These are phyloP conservation scores for Verruconis gallopava DNA, from an alignment of 2,329 filamentous ascomycete genomes.

Conservation along the genomic window DNA sequence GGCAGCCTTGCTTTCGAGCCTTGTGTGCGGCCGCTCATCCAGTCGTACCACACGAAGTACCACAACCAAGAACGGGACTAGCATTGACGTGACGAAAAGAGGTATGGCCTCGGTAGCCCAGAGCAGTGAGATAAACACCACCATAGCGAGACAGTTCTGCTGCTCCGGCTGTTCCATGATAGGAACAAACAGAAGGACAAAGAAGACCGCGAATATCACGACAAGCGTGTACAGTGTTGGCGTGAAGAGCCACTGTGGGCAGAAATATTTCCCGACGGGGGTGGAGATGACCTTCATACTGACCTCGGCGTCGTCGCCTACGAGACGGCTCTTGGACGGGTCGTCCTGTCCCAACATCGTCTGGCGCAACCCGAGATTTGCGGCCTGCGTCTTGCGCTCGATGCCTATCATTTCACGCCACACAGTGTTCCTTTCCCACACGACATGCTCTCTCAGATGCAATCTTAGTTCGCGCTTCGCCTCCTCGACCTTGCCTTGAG, in stretches of 20 bases:
- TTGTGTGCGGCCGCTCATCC: slow-evolving; percentile 54
- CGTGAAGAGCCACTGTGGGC: slow-evolving; percentile 74
- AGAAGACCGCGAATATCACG: slow-evolving; percentile 58
- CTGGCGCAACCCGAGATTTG: slow-evolving; percentile 67
- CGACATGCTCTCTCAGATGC: slow-evolving; percentile 88
- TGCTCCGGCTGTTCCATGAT: slow-evolving; percentile 82
- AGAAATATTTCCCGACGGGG: slow-evolving; percentile 62
- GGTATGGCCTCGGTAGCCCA: slow-evolving; percentile 99
- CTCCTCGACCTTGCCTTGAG: slow-evolving; percentile 60
- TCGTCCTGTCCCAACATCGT: slow-evolving; percentile 69
- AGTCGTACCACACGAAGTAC: slow-evolving; percentile 71
- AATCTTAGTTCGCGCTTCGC: slow-evolving; percentile 79
- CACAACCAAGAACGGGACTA: slow-evolving; percentile 88
- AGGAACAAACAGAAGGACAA: slow-evolving; percentile 58
- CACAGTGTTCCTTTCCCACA: slow-evolving; percentile 97
- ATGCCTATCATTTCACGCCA: slow-evolving; percentile 99
- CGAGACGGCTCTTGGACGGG: slow-evolving; percentile 54
- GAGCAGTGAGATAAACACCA: slow-evolving; percentile 83
- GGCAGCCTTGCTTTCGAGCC: slow-evolving; percentile 68
- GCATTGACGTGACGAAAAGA: slow-evolving; percentile 86
- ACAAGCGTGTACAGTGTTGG: slow-evolving; percentile 68
- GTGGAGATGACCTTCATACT: slow-evolving; percentile 59
- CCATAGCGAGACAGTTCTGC: slow-evolving; percentile 88
- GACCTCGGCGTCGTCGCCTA: slow-evolving; percentile 66
- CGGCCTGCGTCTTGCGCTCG: slow-evolving; percentile 87